Evolutionary conservation across 2,329 filamentous ascomycete genomes (phyloP), one percentile per base, ranked within the genome.

Genomic region (Didymellaceae sp.): DNA sequence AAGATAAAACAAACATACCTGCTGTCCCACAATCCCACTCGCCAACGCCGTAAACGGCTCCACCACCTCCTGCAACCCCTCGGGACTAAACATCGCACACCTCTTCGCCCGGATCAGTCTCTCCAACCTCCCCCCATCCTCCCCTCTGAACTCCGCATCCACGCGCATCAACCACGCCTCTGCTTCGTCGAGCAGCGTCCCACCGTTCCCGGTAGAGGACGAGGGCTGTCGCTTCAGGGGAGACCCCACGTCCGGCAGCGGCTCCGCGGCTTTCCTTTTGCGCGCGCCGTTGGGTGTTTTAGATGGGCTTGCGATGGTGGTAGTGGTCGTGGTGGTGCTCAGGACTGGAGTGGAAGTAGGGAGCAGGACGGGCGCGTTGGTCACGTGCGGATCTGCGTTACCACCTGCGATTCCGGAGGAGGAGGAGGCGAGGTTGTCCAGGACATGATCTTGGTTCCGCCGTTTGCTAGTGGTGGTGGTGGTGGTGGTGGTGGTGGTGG

Each of bases 1-100:
- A 32, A 17, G 6, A 2, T 3, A 9, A 17, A 2, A 17, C 16
- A 16, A 17, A 38, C 35, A 13, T 66, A 75, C 71, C 77, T 99
- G 94, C 75, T 97, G 94, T 44, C 90, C 91, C 63, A 97, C 96
- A 68, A 99, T 97, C 42, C 91, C 89, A 72, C 88, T 92, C 30
- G 85, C 82, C 25, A 99, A 80, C 49, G 85, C 86, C 62, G 88
- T 87, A 67, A 97, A 99, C 0, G 94, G 94, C 73, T 97, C 91
- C 53, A 97, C 84, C 57, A 85, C 80, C 73, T 97, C 91, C 21
- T 87, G 84, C n/a, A 97, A 77, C 0, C 91, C 91, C 56, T 88
- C 86, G 0, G 90, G 83, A 1, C 86, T 89, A 75, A 97, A 97
- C 13, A 94, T 76, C 45, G 80, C 81, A 73, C 93, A 97, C 54